Conservation (phyloP, 2,329 filamentous ascomycete genomes). For the Drechslerella dactyloides region DNA sequence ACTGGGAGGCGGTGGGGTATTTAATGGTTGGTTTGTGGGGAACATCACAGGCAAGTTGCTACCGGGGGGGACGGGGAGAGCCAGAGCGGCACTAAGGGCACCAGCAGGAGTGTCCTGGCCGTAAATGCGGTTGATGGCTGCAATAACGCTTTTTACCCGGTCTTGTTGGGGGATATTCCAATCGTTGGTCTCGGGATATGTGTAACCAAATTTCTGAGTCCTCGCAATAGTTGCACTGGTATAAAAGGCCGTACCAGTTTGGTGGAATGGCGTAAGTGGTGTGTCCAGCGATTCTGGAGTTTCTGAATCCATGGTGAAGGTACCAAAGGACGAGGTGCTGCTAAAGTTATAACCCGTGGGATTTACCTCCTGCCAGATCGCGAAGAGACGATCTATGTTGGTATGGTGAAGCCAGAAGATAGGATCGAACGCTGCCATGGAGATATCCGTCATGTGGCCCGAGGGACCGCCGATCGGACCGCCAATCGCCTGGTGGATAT, state of each 20-base stretch:
- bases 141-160: conserved; percentile 60
- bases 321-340: conserved; percentile 10
- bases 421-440: conserved; percentile 77
- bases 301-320: conserved; percentile 9
- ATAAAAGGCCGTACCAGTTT: conserved; percentile 1
- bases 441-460: conserved; percentile 50
- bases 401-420: conserved; percentile 78
- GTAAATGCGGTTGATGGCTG: conserved; percentile 68
- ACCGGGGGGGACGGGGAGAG: conserved; percentile 12
- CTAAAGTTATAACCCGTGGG: conserved; percentile 58
- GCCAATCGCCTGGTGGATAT: conserved; percentile 61
- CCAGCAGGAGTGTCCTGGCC: conserved; percentile 56
- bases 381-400: conserved; percentile 76
- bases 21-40: conserved; percentile 1
- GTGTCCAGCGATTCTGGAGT: conserved; percentile 9
- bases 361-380: conserved; percentile 78
- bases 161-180: conserved; percentile 54
- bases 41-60: not conserved
- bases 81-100: conserved; percentile 21
- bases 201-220: conserved; percentile 19
- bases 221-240: conserved; percentile 6
- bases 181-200: conserved; percentile 16
- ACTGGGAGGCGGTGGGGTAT: conserved; percentile 3
- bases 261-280: conserved; percentile 22
- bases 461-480: conserved; percentile 3